phyloP scores from a whole-genome alignment of 2,329 filamentous ascomycete species.

The Aspergillus sp. region DNA sequence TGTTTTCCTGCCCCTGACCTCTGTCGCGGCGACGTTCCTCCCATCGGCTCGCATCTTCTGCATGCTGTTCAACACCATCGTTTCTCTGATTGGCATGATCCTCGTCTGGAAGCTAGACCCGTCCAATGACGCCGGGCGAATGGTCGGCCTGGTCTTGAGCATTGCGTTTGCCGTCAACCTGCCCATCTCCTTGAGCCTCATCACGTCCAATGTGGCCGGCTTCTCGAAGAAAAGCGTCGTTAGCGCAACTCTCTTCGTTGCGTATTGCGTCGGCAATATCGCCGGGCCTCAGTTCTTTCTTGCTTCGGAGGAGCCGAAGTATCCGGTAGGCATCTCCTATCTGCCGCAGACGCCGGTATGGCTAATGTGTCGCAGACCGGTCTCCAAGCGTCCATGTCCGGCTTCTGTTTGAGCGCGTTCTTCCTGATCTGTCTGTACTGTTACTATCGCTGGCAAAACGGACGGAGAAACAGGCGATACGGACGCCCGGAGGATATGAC shows the following conservation, averaged over 20 bases:
- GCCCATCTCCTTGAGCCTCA: constrained; percentile 19
- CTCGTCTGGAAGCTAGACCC: constrained; percentile 16
- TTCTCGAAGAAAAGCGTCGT: constrained; percentile 22
- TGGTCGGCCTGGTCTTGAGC: constrained; percentile 18
- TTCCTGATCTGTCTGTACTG: constrained; percentile 6
- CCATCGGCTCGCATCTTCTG: constrained; percentile 11
- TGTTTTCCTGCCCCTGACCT: constrained; percentile 16
- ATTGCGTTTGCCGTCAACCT: constrained; percentile 20
- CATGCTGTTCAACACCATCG: constrained; percentile 15
- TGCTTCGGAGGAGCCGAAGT: not conserved
- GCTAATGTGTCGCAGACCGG: too few relatives aligned
- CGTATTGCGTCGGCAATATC: constrained; percentile 21
- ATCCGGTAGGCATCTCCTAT: not conserved
- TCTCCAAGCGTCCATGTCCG: constrained; percentile 10
- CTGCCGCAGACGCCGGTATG: too few relatives aligned
- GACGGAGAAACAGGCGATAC: constrained; percentile 1
- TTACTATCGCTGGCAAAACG: not conserved
- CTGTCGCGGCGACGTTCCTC: constrained; percentile 11
- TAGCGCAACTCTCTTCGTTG: constrained; percentile 40
- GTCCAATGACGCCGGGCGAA: constrained; percentile 11
- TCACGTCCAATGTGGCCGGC: constrained; percentile 22
- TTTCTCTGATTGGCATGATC: constrained; percentile 13
- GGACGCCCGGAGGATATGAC: constrained; percentile 6
- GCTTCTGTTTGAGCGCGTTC: constrained; percentile 7
- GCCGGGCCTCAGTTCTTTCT: constrained; percentile 12